phyloP scores from a whole-genome alignment of 2,329 filamentous ascomycete genomes.

The Volutella citrinella region DNA sequence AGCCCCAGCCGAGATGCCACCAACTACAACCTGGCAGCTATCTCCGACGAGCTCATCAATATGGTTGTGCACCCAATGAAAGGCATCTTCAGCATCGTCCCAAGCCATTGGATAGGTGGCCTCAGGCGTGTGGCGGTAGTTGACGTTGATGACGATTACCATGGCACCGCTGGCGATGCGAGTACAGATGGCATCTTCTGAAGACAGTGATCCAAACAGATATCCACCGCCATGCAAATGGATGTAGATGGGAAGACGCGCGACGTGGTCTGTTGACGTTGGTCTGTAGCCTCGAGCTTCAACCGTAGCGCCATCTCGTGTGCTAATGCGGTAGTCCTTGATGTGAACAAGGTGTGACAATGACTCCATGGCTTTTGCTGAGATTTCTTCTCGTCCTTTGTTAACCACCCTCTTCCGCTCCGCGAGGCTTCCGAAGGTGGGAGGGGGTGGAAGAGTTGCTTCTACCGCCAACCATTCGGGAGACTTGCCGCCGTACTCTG shows the following conservation, averaged over 20 bases:
- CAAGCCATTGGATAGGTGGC: conserved; percentile 49
- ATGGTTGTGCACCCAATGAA: conserved; percentile 48
- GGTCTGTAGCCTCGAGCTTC: conserved; percentile 22
- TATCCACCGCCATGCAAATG: conserved; percentile 57
- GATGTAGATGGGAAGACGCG: conserved; percentile 45
- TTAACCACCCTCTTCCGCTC: conserved; percentile 16
- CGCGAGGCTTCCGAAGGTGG: conserved; percentile 2
- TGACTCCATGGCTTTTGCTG: conserved; percentile 6
- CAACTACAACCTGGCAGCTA: conserved; percentile 35
- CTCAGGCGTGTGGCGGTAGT: conserved; percentile 59
- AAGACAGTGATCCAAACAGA: conserved; percentile 48
- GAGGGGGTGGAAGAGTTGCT: conserved; percentile 9
- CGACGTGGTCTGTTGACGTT: conserved; percentile 20
- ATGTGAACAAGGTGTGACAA: conserved; percentile 27
- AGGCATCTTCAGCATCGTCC: conserved; percentile 52
- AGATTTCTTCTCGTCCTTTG: conserved; percentile 11
- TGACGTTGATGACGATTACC: conserved; percentile 50
- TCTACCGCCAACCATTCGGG: conserved; percentile 43
- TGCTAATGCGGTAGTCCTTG: conserved; percentile 26
- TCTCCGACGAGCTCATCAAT: conserved; percentile 9
- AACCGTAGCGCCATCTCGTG: conserved; percentile 14
- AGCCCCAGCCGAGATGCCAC: conserved; percentile 48
- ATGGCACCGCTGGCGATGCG: conserved; percentile 40
- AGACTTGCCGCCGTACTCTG: conserved; percentile 38
- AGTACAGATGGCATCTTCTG: conserved; percentile 52